phyloP scores from a whole-genome alignment of 306 rosid species.

The Gillenia trifoliata region DNA sequence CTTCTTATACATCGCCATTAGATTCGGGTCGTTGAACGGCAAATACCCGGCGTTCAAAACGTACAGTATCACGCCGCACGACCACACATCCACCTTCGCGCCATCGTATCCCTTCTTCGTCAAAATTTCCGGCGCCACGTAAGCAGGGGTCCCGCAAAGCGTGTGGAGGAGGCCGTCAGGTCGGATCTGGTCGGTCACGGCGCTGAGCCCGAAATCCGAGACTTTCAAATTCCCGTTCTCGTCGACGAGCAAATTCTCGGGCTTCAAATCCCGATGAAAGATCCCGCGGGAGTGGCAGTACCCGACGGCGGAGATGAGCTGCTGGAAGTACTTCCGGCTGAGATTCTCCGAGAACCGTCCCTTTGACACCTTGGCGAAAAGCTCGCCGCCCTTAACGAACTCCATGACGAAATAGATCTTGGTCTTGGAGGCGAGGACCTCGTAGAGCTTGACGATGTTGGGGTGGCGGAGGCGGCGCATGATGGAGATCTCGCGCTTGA shows the following conservation, averaged over 20 bases:
- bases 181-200: conserved; percentile 45
- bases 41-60: conserved; percentile 62
- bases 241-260: conserved; percentile 60
- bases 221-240: conserved; percentile 50
- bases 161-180: conserved; percentile 67
- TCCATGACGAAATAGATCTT: conserved; percentile 70
- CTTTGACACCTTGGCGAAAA: conserved; percentile 42
- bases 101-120: conserved; percentile 73
- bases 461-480: conserved; percentile 62
- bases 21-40: conserved; percentile 68
- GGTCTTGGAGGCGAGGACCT: conserved; percentile 56
- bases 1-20: conserved; percentile 69
- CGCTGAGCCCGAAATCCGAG: conserved; percentile 71
- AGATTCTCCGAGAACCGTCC: conserved; percentile 52
- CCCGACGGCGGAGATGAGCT: conserved; percentile 63
- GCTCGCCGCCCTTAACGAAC: conserved; percentile 64
- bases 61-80: conserved; percentile 55
- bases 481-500: conserved; percentile 62
- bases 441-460: conserved; percentile 59
- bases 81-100: conserved; percentile 71
- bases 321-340: conserved; percentile 46
- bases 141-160: conserved; percentile 78
- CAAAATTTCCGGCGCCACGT: conserved; percentile 81
- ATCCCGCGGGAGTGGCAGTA: conserved; percentile 67
- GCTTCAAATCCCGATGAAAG: conserved; percentile 71